Evolutionary conservation across 257 asterid species (phyloP), one percentile per base, ranked within the genome.

Genomic region (Solanum piurae): DNA sequence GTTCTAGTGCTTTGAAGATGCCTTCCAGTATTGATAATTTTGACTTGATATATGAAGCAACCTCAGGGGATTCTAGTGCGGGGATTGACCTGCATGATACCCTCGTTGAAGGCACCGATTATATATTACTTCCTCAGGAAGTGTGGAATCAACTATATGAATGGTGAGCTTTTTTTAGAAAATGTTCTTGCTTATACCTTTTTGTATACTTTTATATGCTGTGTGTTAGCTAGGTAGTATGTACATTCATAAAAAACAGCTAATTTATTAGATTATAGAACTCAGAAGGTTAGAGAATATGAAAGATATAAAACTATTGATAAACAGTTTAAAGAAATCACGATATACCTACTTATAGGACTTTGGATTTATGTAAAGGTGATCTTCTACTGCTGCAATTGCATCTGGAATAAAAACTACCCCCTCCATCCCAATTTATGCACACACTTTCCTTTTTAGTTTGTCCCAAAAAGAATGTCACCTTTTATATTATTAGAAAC

Each of bases 81-180:
- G 97, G 94, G 76, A 89, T 90, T 88, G 99, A 95, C 91, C 98
- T 97, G 86, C 98, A 92, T 89, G 99, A 97, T 87, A 95, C 98
- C 84, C 92, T 96, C 86, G 98, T 96, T 76, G 99, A 97, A 95
- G 99, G 99, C 90, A 97, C 98, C 25, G 98, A 97, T 92, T 97
- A 95, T 91, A 96, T 97, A 93, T 91, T 97, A 91, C 97, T 97
- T 89, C 99, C 99, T 1, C 91, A 94, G 91, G 95, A 91, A 87
- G 96, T 95, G 83, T 97, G 99, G 99, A 93, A 92, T 92, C 93
- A 93, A 85, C 92, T 97, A 80, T 90, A 92, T 87, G 89, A 92
- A 85, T 97, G 99, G 99, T 97, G 89, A 80, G 85, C 0, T 52
- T 40, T 80, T 46, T 44, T 7, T 27, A 27, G 84, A 77, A 42